These are phyloP conservation scores for Rehmannia glutinosa DNA, from an alignment of 257 asterid genomes.

Conservation along the genomic window DNA sequence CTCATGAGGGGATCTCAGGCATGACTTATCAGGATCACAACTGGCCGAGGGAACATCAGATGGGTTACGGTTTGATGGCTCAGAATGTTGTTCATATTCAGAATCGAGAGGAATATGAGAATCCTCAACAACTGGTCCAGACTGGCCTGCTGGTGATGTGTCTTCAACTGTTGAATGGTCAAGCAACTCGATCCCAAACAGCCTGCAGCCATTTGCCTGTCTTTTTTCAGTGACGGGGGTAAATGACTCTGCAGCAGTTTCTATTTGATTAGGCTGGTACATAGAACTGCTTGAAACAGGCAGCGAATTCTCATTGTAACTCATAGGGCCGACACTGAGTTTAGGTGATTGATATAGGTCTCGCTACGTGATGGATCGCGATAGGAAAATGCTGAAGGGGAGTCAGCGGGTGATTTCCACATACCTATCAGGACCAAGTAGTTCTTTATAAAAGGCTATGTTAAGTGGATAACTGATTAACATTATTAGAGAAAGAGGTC, in stretches of 20 bases:
- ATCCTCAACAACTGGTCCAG: slow-evolving; percentile 48
- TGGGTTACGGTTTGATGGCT: slow-evolving; percentile 51
- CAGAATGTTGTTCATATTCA: slow-evolving; percentile 61
- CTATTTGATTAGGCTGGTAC: slow-evolving; percentile 29
- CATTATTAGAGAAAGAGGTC: slow-evolving; percentile 14
- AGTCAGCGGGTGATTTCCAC: slow-evolving; percentile 64
- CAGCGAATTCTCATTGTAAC: slow-evolving; percentile 29
- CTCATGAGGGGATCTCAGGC: slow-evolving; percentile 70
- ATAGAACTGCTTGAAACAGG: slow-evolving; percentile 16
- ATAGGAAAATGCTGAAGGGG: slow-evolving; percentile 44
- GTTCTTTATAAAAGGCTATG: neutral
- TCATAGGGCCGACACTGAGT: slow-evolving; percentile 29
- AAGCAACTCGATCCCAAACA: slow-evolving; percentile 77
- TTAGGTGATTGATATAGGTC: slow-evolving; percentile 60
- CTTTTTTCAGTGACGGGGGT: slow-evolving; percentile 63
- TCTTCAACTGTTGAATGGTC: slow-evolving; percentile 55
- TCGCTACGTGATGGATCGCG: slow-evolving; percentile 46
- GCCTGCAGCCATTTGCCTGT: slow-evolving; percentile 65
- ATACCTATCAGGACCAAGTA: slow-evolving; percentile 41
- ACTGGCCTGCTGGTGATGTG: slow-evolving; percentile 30
- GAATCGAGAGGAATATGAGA: slow-evolving; percentile 44
- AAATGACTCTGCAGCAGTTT: slow-evolving; percentile 27
- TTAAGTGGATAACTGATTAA: neutral
- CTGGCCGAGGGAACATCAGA: slow-evolving; percentile 64
- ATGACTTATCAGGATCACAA: slow-evolving; percentile 71